Percentiles rank a stretch among this genome's conserved stretches.
phyloP scores from a whole-genome alignment of 106 monocot genomes.

The Dendrobium officinale region DNA sequence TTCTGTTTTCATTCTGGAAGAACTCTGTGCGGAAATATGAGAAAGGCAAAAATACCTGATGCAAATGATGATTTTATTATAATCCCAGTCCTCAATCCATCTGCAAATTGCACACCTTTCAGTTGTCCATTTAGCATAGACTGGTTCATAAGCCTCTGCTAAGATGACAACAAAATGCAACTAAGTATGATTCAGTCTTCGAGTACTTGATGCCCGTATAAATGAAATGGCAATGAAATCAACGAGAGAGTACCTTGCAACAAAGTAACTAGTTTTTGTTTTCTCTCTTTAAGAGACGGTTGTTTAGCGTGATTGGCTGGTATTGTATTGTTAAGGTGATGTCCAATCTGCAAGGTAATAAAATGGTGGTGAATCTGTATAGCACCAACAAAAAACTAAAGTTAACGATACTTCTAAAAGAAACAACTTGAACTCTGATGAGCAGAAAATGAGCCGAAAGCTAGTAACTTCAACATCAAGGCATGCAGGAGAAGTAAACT shows the following conservation, averaged over 20 bases:
- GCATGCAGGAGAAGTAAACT: too few species aligned
- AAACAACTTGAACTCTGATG: too few species aligned
- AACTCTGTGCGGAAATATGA: not conserved
- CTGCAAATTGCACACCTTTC: slow-evolving; percentile 97
- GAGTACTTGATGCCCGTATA: not conserved
- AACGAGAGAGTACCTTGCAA: slow-evolving; percentile 41
- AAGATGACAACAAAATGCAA: not conserved
- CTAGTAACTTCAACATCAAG: too few species aligned
- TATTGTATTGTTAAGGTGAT: slow-evolving; percentile 21
- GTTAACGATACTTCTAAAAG: too few species aligned
- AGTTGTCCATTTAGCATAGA: slow-evolving; percentile 87
- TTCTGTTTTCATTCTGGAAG: not conserved
- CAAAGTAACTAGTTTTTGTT: slow-evolving; percentile 53
- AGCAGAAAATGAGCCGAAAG: too few species aligned
- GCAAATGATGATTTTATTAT: slow-evolving; percentile 98
- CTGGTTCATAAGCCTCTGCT: slow-evolving; percentile 79
- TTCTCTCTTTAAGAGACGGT: slow-evolving; percentile 47
- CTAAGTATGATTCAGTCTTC: not conserved
- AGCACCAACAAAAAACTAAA: too few species aligned
- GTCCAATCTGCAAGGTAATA: slow-evolving; percentile 45
- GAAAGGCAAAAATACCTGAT: slow-evolving; percentile 47
- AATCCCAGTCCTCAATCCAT: slow-evolving; percentile 99
- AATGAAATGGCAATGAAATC: not conserved
- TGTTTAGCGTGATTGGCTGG: slow-evolving; percentile 36
- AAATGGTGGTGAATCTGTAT: too few species aligned